Evolutionary conservation across 1,284 basidiomycete genomes (phyloP), one percentile per base, ranked within the genome.

Genomic region (Thelephora terrestris): DNA sequence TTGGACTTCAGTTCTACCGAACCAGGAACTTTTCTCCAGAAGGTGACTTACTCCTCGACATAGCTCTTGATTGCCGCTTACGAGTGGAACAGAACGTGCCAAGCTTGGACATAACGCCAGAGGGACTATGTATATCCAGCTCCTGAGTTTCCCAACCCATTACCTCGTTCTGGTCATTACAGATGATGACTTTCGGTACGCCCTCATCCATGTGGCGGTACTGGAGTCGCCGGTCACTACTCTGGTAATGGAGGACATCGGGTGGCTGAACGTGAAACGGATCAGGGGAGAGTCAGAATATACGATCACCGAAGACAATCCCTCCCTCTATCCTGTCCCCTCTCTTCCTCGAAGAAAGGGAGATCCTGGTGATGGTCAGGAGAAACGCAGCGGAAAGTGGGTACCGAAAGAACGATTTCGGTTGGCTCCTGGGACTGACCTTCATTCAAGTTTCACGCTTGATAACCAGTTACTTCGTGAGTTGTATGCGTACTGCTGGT

Each of bases 401-500:
- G 57, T 32, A 9, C 21, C 16, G 46, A 16, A 18, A 9, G 14
- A n/a, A 12, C 24, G 16, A n/a, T 27, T 38, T 38, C 24, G 14
- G 32, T 39, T 32, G 9, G 21, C 16, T 34, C 10, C 14, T 48
- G 42, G 27, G 14, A 32, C 42, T 34, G 35, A 43, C 43, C 45
- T 42, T 40, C 44, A 53, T 18, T 29, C 29, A 48, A 85, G 85
- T 35, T 86, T 87, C 61, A 71, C 77, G 50, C 63, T 91, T 23
- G 78, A 83, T 47, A 80, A 79, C 0, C 78, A 81, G 53, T 75
- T 80, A 7, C 63, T 91, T 20, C 70, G 82, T 47, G 82, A 86
- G 55, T 64, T 91, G 5, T 88, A 90, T 58, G 81, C 77, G 25
- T 90, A 88, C 60, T 89, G 85, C 66, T 85, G 84, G 86, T 88